Base-by-base conservation (phyloP, 371 early-diverging fungal genomes). In the Polyrhizophydium stewartii region DNA sequence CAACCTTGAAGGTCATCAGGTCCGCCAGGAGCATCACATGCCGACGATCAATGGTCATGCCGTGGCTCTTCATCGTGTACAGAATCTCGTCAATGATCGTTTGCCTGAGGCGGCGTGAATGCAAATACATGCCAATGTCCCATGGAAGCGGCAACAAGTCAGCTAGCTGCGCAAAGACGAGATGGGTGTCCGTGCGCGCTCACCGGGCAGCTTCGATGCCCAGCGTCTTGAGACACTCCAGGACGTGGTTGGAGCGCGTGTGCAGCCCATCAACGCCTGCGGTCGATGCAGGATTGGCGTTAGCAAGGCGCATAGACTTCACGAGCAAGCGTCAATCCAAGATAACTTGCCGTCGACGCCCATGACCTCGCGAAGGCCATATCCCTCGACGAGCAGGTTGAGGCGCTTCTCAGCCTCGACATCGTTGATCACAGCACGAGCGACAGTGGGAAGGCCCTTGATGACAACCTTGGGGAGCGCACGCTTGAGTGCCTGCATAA, bases 1-100 rank as follows among this genome's bases (percentile, higher is more conserved):
- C 28, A 28, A 72, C 73, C 72, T 93, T 96, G 81, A 86, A 94
- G 1, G 96, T 92, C 99, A 99, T 99, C 56, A 98, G 88, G 77
- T 99, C 99, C 58, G 94, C 98, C 40, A 99, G 76, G 62, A 99
- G 81, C 91, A 94, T 94, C 51, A 98, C 88, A 76, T 99, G 99
- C 27, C 99, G 92, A 52, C 84, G 86, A 82, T 99, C 98, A 58
- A 99, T 94, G 24, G 93, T 93, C 88, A 99, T 96, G 57, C 95
- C 92, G 84, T 98, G 94, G 64, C 75, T 82, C n/a, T 76, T 70
- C 87, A 98, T 94, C 25, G 92, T 94, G 59, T 84, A 80, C 63
- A 86, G 75, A 70, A 99, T 92, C 70, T 93, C 92, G 35, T 83
- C 71, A 62, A 89, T 82, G 51, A 92, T 92, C n/a, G 84, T 83